Evolutionary conservation across 1,284 basidiomycete species (phyloP).

Genomic region (Puccinia hordei): DNA sequence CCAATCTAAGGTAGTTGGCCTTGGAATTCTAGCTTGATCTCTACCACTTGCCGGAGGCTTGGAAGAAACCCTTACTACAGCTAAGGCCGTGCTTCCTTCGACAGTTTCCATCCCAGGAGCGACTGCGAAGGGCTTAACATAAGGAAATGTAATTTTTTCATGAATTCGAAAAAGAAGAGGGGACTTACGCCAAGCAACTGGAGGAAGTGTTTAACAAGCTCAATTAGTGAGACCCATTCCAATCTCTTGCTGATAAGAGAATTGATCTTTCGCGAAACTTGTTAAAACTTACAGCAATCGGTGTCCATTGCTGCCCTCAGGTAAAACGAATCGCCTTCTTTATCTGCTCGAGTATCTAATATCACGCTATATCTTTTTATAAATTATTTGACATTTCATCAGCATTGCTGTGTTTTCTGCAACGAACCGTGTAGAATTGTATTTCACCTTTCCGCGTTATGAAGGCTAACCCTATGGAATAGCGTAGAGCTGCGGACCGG

Average conservation of each 20-base stretch:
- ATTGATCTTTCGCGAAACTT: too few species aligned
- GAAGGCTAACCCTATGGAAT: conserved; percentile 54
- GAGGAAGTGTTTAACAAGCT: neutral
- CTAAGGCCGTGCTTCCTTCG: conserved; percentile 40
- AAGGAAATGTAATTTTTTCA: neutral
- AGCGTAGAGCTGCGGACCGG: conserved; percentile 29
- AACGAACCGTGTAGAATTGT: neutral
- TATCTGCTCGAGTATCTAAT: conserved; percentile 56
- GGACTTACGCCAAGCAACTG: conserved; percentile 18
- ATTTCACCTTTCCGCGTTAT: conserved; percentile 55
- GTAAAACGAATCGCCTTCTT: conserved; percentile 56
- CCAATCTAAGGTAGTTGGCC: neutral
- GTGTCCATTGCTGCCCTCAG: conserved; percentile 56
- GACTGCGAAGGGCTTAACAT: neutral
- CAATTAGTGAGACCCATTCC: neutral
- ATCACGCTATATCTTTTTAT: conserved; percentile 57
- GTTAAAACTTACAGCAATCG: conserved; percentile 15
- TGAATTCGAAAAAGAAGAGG: neutral
- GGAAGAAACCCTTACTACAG: conserved; percentile 26
- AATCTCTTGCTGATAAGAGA: neutral
- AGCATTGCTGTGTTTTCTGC: neutral
- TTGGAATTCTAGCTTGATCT: neutral
- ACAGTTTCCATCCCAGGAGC: conserved; percentile 42
- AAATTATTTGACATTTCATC: too few species aligned
- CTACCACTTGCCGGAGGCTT: neutral